A percentile compares a stretch with the other conserved stretches of the same genome.
These are phyloP conservation scores for Trichoderma sp. DNA, from an alignment of 2,329 filamentous ascomycete species.

Conservation along the genomic window DNA sequence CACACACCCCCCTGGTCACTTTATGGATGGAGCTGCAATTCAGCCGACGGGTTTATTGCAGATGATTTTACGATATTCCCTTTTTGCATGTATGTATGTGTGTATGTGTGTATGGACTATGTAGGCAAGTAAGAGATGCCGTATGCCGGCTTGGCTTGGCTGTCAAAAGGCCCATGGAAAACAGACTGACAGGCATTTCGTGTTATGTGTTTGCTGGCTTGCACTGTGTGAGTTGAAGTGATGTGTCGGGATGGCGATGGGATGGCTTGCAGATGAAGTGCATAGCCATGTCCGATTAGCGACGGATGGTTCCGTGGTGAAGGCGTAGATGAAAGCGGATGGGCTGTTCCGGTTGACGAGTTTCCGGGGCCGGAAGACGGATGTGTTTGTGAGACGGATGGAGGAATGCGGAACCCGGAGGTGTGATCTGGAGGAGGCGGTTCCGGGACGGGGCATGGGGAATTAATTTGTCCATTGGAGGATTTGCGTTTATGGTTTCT, in stretches of 20 bases:
- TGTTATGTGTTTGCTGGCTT: neutral
- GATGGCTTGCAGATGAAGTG: neutral
- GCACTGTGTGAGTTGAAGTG: neutral
- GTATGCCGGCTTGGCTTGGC: neutral
- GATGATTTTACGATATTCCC: neutral
- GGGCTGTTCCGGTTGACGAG: neutral
- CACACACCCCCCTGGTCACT: neutral
- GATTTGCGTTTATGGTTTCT: too few species aligned
- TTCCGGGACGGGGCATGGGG: neutral
- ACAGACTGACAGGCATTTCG: neutral
- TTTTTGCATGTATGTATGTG: neutral
- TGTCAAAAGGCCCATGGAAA: neutral
- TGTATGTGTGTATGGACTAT: neutral
- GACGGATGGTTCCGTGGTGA: neutral
- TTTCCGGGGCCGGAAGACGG: neutral
- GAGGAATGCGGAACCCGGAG: neutral
- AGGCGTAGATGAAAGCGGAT: neutral
- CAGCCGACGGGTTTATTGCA: slow-evolving; percentile 5
- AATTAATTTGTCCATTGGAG: neutral
- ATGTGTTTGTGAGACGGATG: neutral
- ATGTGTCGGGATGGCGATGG: neutral
- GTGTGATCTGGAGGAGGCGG: neutral
- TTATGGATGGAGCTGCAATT: neutral
- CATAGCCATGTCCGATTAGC: neutral
- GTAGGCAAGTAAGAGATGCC: neutral